A percentile compares a stretch with the other conserved stretches of the same genome.
Evolutionary conservation across 2,329 filamentous ascomycete genomes (phyloP).

Genomic region (Fusarium sp.): DNA sequence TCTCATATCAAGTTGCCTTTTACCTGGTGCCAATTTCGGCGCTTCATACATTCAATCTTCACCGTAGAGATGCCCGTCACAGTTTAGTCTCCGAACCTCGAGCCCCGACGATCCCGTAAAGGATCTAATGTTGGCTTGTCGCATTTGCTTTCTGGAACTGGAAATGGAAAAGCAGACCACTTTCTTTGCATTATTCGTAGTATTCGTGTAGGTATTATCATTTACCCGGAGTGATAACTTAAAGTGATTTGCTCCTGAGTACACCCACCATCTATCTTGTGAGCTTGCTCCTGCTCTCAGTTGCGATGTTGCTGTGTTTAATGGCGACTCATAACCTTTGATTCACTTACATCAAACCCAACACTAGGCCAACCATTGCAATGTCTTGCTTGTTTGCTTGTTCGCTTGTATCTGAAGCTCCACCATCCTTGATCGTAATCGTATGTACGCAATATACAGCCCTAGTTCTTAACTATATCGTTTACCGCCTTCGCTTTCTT

Average conservation of each 20-base stretch:
- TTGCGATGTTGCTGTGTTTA: neutral
- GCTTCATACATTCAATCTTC: neutral
- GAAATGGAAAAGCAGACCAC: slow-evolving; percentile 36
- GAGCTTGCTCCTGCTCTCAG: neutral
- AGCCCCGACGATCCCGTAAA: slow-evolving; percentile 16
- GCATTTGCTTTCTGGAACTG: slow-evolving; percentile 27
- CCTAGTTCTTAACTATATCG: slow-evolving; percentile 13
- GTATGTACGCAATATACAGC: slow-evolving; percentile 22
- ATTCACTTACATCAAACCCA: slow-evolving; percentile 6
- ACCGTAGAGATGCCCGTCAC: neutral
- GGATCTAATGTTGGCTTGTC: slow-evolving; percentile 21
- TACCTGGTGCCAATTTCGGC: slow-evolving; percentile 10
- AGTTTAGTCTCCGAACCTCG: slow-evolving; percentile 35
- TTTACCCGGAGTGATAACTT: neutral
- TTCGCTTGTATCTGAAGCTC: slow-evolving; percentile 6
- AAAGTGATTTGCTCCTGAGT: neutral
- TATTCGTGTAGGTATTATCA: neutral
- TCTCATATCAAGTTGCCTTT: slow-evolving; percentile 17
- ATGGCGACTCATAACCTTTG: slow-evolving; percentile 1
- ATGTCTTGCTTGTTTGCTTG: slow-evolving; percentile 13
- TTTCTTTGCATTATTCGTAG: slow-evolving; percentile 3
- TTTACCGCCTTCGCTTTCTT: slow-evolving; percentile 37
- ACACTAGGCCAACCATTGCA: slow-evolving; percentile 3
- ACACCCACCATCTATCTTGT: neutral
- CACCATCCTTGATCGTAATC: slow-evolving; percentile 36